Conservation (phyloP, 2,329 filamentous ascomycete genomes). For the Aspergillus versicolor region DNA sequence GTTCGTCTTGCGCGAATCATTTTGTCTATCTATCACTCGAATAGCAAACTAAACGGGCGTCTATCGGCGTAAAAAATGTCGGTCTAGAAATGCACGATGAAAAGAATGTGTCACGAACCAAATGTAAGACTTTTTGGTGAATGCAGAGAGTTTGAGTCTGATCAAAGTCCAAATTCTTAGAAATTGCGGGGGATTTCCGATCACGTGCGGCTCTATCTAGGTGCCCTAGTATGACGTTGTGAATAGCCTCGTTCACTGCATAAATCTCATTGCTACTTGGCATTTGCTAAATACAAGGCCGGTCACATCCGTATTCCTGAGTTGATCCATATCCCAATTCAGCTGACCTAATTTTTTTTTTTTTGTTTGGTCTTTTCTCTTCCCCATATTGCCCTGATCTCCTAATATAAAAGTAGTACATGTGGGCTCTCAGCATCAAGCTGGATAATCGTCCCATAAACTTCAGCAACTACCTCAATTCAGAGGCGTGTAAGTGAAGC, state of each 20-base stretch:
- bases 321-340: neutral
- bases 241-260: neutral
- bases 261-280: neutral
- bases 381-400: neutral
- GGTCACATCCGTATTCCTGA: neutral
- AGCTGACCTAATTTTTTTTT: neutral
- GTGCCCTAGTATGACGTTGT: neutral
- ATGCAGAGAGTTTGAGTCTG: neutral
- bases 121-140: neutral
- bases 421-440: neutral
- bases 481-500: conserved; percentile 29
- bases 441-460: neutral
- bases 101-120: neutral
- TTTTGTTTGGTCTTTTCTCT: neutral
- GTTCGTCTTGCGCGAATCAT: conserved; percentile 38
- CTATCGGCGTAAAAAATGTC: neutral
- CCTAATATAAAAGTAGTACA: neutral
- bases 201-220: neutral
- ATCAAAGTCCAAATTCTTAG: neutral
- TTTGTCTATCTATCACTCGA: conserved; percentile 1
- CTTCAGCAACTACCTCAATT: neutral
- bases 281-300: neutral
- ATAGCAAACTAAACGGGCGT: neutral
- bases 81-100: neutral
- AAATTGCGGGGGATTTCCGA: conserved; percentile 1